Evolutionary conservation across 805 yeast genomes (phyloP).

Genomic region (Teunomyces pallodes): DNA sequence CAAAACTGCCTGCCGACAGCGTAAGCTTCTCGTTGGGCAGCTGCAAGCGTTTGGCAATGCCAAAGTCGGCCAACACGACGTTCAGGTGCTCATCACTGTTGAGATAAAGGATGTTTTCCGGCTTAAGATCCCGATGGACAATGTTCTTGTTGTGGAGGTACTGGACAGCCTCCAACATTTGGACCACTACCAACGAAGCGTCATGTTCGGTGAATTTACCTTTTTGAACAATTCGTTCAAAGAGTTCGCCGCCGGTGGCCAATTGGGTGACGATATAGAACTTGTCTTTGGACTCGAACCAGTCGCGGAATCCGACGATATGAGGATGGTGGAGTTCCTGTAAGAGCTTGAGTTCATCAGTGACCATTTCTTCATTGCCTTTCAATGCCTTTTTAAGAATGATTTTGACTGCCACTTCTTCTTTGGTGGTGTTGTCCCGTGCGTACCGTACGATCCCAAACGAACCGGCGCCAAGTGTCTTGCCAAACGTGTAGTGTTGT

Average conservation of each 20-base stretch:
- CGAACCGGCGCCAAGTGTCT: constrained; percentile 90
- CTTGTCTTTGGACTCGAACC: constrained; percentile 92
- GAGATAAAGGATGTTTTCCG: constrained; percentile 83
- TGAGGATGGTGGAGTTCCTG: constrained; percentile 74
- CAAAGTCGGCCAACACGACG: constrained; percentile 91
- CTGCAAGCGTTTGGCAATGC: constrained; percentile 79
- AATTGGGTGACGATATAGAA: constrained; percentile 91
- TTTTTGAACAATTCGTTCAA: constrained; percentile 75
- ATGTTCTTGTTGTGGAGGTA: constrained; percentile 76
- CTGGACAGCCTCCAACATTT: constrained; percentile 71
- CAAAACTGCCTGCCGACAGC: constrained; percentile 86
- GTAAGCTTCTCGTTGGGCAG: constrained; percentile 59
- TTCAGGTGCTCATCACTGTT: constrained; percentile 54
- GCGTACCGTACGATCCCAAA: constrained; percentile 92
- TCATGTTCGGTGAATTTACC: constrained; percentile 89
- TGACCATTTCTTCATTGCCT: constrained; percentile 73
- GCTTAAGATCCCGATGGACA: constrained; percentile 93
- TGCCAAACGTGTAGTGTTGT: constrained; percentile 69
- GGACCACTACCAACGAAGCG: constrained; percentile 72
- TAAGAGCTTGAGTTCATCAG: constrained; percentile 73
- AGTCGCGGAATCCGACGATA: constrained; percentile 85
- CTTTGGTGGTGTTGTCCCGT: constrained; percentile 43
- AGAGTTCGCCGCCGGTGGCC: constrained; percentile 95
- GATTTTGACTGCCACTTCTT: constrained; percentile 87
- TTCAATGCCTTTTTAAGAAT: constrained; percentile 80